A percentile compares a stretch with the other conserved stretches of the same genome.
Conservation (phyloP, 164 flowering plant species). For the Santalum album region DNA sequence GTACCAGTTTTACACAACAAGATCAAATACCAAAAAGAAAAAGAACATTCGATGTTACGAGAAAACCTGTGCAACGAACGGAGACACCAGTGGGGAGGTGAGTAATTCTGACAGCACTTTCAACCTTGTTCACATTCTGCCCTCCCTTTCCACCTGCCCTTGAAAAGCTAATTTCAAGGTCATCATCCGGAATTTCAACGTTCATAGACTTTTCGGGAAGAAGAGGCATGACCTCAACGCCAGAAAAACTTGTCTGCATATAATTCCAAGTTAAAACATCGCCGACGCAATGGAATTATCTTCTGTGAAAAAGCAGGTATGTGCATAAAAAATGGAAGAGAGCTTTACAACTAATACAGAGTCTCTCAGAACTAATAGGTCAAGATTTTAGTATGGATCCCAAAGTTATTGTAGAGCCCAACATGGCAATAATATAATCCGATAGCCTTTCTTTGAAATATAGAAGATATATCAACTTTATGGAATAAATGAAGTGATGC, state of each 20-base stretch:
- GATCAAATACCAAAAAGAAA: too few species aligned
- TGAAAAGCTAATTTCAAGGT: constrained; percentile 72
- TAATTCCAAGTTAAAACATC: constrained; percentile 5
- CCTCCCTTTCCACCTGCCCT: constrained; percentile 98
- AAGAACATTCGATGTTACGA: too few species aligned
- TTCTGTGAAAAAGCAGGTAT: neutral
- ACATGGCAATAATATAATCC: too few species aligned
- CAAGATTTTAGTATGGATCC: too few species aligned
- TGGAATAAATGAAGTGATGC: too few species aligned
- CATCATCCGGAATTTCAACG: constrained; percentile 93
- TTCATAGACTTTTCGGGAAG: constrained; percentile 80
- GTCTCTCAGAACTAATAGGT: too few species aligned
- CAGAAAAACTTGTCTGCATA: constrained; percentile 88
- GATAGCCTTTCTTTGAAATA: too few species aligned
- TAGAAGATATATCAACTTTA: too few species aligned
- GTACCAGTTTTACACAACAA: too few species aligned
- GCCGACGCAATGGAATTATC: neutral
- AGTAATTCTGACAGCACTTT: constrained; percentile 91
- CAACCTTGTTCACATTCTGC: constrained; percentile 97
- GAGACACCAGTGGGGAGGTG: constrained; percentile 94
- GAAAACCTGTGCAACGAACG: constrained; percentile 82
- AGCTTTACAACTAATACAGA: too few species aligned
- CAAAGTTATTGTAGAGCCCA: too few species aligned
- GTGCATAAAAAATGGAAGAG: neutral
- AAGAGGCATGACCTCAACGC: constrained; percentile 96